Percentiles rank a stretch among this genome's conserved stretches.
phyloP scores from a whole-genome alignment of 352 stramenopile genomes.

The Sclerospora graminicola region DNA sequence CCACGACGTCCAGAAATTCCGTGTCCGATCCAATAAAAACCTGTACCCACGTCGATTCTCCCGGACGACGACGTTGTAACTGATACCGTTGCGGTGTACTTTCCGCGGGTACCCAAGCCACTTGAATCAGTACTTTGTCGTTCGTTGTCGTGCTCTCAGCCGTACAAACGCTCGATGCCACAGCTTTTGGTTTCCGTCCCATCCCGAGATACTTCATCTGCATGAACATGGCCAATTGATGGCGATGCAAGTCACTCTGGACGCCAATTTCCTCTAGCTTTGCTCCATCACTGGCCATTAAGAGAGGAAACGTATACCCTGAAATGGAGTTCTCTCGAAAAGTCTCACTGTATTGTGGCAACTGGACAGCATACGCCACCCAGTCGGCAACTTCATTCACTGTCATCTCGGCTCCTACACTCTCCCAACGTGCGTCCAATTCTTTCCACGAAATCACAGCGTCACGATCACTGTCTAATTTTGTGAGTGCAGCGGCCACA shows the following conservation, averaged over 20 bases:
- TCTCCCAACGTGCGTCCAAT: slow-evolving; percentile 73
- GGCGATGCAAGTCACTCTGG: slow-evolving; percentile 54
- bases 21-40: slow-evolving; percentile 56
- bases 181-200: slow-evolving; percentile 44
- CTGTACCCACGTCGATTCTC: slow-evolving; percentile 39
- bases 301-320: slow-evolving; percentile 76
- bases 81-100: slow-evolving; percentile 52
- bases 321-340: slow-evolving; percentile 76
- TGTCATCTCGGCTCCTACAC: slow-evolving; percentile 78
- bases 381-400: slow-evolving; percentile 75
- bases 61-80: slow-evolving; percentile 53
- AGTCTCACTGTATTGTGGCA: slow-evolving; percentile 72
- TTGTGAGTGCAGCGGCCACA: slow-evolving; percentile 55
- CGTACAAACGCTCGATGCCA: slow-evolving; percentile 32
- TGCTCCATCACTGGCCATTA: slow-evolving; percentile 75
- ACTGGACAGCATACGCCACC: slow-evolving; percentile 67
- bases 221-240: slow-evolving; percentile 75
- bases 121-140: slow-evolving; percentile 34
- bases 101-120: slow-evolving; percentile 44
- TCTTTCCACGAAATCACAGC: slow-evolving; percentile 75
- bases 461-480: slow-evolving; percentile 70
- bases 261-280: slow-evolving; percentile 68
- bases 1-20: slow-evolving; percentile 61
- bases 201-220: slow-evolving; percentile 77
- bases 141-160: slow-evolving; percentile 13